Percentiles rank a stretch among this genome's conserved stretches.
Conservation (phyloP, 2,329 filamentous ascomycete species). For the Fulvia fulva region DNA sequence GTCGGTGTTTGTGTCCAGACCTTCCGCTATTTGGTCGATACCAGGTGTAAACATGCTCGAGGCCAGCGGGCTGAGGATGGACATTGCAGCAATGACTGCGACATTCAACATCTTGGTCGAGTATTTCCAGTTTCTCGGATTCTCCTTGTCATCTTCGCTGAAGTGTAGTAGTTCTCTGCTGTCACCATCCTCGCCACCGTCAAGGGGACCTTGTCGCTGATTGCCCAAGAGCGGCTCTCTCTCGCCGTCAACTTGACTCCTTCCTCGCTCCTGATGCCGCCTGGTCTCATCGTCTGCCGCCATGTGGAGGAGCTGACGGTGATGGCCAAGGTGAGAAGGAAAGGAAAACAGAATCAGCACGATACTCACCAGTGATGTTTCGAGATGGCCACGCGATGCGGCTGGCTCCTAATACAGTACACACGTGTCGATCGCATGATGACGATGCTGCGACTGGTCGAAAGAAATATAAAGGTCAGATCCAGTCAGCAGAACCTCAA, state of each 20-base stretch:
- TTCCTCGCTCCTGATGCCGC: background rate
- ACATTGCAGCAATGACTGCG: slow-evolving; percentile 49
- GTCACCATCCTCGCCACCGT: slow-evolving; percentile 35
- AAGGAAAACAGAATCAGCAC: background rate
- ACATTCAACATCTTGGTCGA: slow-evolving; percentile 48
- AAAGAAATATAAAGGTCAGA: background rate
- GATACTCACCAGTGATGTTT: background rate
- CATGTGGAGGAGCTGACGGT: background rate
- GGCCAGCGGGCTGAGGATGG: slow-evolving; percentile 46
- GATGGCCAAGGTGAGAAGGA: background rate
- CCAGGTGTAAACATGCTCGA: slow-evolving; percentile 52
- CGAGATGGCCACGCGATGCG: background rate
- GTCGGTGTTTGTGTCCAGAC: slow-evolving; percentile 40
- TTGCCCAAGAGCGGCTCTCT: slow-evolving; percentile 38
- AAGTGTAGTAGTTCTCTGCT: slow-evolving; percentile 31
- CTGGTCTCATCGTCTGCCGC: background rate
- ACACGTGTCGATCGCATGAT: background rate
- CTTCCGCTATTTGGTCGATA: slow-evolving; percentile 47
- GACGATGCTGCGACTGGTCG: background rate
- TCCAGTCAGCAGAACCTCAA: background rate
- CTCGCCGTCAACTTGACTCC: slow-evolving; percentile 28
- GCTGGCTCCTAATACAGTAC: no score
- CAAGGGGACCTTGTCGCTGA: slow-evolving; percentile 28
- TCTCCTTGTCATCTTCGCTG: slow-evolving; percentile 37
- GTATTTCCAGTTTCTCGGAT: slow-evolving; percentile 46